A percentile compares a stretch with the other conserved stretches of the same genome.
phyloP scores from a whole-genome alignment of 164 flowering plant species.

The Berberis thunbergii region DNA sequence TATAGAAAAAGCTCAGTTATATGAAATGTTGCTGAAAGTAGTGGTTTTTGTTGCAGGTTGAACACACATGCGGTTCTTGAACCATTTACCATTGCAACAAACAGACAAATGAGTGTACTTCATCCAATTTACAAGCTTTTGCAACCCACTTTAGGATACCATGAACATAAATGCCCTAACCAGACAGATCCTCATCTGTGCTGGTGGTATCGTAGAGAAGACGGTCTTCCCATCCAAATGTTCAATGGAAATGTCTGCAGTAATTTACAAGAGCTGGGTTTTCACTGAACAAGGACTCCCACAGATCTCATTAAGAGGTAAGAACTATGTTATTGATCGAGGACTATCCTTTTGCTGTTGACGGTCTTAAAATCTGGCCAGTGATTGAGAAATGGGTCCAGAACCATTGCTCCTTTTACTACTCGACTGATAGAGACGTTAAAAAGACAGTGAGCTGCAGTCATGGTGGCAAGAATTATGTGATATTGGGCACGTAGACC shows the following conservation, averaged over 20 bases:
- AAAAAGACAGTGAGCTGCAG: slow-evolving; percentile 58
- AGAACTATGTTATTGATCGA: slow-evolving; percentile 21
- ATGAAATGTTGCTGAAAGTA: too few species aligned
- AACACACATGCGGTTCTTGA: too few species aligned
- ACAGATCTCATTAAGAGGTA: not conserved
- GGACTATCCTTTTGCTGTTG: too few species aligned
- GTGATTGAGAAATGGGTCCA: slow-evolving; percentile 69
- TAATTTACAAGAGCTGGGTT: too few species aligned
- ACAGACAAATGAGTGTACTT: too few species aligned
- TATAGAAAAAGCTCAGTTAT: too few species aligned
- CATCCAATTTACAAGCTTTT: too few species aligned
- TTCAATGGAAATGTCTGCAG: not conserved
- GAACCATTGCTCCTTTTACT: slow-evolving; percentile 64
- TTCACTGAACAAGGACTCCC: not conserved
- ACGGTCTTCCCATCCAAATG: not conserved
- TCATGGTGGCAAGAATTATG: slow-evolving; percentile 79
- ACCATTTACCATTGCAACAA: too few species aligned
- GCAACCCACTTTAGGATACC: too few species aligned
- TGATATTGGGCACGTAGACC: slow-evolving; percentile 72
- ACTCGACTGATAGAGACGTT: slow-evolving; percentile 33
- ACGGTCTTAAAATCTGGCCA: slow-evolving; percentile 20
- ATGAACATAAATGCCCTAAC: not conserved
- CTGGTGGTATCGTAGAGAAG: not conserved
- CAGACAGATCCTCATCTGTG: not conserved
- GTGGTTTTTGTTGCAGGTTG: too few species aligned